Evolutionary conservation across 148 eudicot species (phyloP), one percentile per base, ranked within the genome.

Genomic region (Silene latifolia): DNA sequence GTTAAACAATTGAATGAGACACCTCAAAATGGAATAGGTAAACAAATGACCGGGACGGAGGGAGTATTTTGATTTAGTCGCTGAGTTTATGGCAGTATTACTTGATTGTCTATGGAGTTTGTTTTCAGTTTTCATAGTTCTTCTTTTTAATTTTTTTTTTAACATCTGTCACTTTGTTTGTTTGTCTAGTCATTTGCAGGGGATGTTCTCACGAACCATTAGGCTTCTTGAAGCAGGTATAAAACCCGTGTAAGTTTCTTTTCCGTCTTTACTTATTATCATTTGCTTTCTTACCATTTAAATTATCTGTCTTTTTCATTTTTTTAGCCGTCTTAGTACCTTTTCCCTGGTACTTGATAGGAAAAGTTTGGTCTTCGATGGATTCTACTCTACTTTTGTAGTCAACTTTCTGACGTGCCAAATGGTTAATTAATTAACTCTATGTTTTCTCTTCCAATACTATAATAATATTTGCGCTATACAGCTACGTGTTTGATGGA

Each of bases 141-240:
- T 32, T 32, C 1, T n/a, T n/a, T n/a, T n/a, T n/a, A n/a, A n/a
- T n/a, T n/a, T 32, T 32, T 32, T 32, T 32, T 32, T 32, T 32
- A 2, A n/a, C 1, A 32, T 32, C 3, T 32, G 35, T 0, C 35
- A 32, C 3, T 32, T 32, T 2, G 53, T 67, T 69, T 69, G 63
- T 44, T 62, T 56, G 58, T 81, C 57, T 71, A 95, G 99, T 86
- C 99, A 95, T 84, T 85, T 95, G 90, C 97, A 90, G 84, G 99
- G 99, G 69, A 95, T 95, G 99, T 88, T 95, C 81, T 78, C 89
- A 20, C 87, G 98, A 74, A 95, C 99, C 19, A 92, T 92, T 71
- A 88, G 99, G 80, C 96, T 95, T 82, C 85, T 95, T 74, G 99
- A 95, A 84, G 89, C 98, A 63, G 99, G 99, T 67, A 83, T 95